Evolutionary conservation across 2,329 filamentous ascomycete genomes (phyloP), one percentile per base, ranked within the genome.

Genomic region (Sclerotinia minor): DNA sequence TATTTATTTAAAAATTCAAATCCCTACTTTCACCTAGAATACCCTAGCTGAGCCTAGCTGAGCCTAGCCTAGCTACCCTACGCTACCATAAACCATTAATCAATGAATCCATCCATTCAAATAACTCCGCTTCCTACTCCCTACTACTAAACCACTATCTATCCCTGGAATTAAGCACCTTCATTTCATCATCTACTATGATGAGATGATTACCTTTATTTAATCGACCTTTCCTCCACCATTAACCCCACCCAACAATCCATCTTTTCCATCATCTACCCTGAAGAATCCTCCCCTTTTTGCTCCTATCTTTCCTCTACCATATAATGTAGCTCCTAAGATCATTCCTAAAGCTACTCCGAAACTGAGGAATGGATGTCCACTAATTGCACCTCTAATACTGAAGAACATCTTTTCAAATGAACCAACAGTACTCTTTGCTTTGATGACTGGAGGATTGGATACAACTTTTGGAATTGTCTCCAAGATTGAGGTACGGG

Each of bases 371-470:
- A 83, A 86, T 1, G 86, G 85, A 74, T 89, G 87, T 70, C 87
- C 84, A 21, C 80, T 76, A 70, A 88, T 86, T 64, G 83, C 83
- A 71, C 83, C 80, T 72, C 85, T 81, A 65, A 89, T 83, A 74
- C 89, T 85, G 72, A 89, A 87, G 79, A 92, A 91, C 69, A 92
- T 80, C 79, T 91, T 89, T 75, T 89, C 86, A 70, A 94, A 80
- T 68, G 84, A 84, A 65, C 87, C 88, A 68, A 91, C 88, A n/a
- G 91, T 93, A 70, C 90, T 87, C 81, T 94, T 95, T 44, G 90
- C 83, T 75, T 86, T 85, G 77, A 96, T 90, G 76, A 88, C 87
- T 58, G 90, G 75, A 6, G 83, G 82, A 41, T 79, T 80, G 53
- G 79, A 76, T 64, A 84, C 79, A 66, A 85, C 80, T 67, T 84